phyloP scores from a whole-genome alignment of 352 stramenopile species.

The Globisporangium spinosum region DNA sequence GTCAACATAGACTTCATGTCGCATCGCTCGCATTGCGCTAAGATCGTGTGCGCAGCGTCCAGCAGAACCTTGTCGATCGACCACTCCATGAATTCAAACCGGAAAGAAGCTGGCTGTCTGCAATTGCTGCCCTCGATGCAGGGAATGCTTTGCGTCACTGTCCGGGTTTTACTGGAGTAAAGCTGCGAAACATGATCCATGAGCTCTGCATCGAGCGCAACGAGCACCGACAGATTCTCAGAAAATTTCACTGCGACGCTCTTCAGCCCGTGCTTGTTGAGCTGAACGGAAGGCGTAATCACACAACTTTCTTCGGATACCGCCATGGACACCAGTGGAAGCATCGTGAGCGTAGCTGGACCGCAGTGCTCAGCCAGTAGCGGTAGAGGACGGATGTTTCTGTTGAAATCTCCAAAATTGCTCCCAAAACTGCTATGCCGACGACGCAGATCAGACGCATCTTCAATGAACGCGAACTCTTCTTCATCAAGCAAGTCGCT shows the following conservation, averaged over 20 bases:
- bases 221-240: slow-evolving; percentile 74
- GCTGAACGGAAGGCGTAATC: slow-evolving; percentile 51
- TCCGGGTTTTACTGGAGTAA: slow-evolving; percentile 69
- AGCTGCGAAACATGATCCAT: slow-evolving; percentile 72
- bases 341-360: slow-evolving; percentile 41
- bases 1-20: slow-evolving; percentile 73
- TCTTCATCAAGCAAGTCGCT: slow-evolving; percentile 46
- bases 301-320: slow-evolving; percentile 41
- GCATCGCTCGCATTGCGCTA: slow-evolving; percentile 59
- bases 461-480: slow-evolving; percentile 80
- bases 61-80: slow-evolving; percentile 63
- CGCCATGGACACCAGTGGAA: slow-evolving; percentile 52
- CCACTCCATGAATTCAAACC: slow-evolving; percentile 85
- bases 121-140: slow-evolving; percentile 76
- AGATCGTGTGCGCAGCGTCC: slow-evolving; percentile 65
- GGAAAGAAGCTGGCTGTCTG: slow-evolving; percentile 55
- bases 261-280: slow-evolving; percentile 70
- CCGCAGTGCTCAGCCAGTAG: slow-evolving; percentile 42
- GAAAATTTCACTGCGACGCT: slow-evolving; percentile 73
- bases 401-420: slow-evolving; percentile 32
- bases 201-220: slow-evolving; percentile 72
- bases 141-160: slow-evolving; percentile 62
- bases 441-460: slow-evolving; percentile 50
- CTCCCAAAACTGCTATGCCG: slow-evolving; percentile 65
- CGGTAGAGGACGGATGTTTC: slow-evolving; percentile 42